Conservation (phyloP, 2,329 filamentous ascomycete species). For the Emergomyces africanus region DNA sequence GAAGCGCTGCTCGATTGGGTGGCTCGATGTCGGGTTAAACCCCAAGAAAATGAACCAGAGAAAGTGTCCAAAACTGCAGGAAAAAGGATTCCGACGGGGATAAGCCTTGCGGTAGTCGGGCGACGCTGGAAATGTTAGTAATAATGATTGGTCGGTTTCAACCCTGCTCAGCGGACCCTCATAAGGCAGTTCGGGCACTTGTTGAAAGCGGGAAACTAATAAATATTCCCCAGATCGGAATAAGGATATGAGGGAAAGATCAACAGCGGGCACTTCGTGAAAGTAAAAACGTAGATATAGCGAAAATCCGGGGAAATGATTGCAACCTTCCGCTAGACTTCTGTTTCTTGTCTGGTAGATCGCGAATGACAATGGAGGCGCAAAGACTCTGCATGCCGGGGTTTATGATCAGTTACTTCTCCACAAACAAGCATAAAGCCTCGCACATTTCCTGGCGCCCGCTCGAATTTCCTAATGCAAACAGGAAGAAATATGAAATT, state of each 20-base stretch:
- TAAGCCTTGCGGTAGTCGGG: constrained; percentile 1
- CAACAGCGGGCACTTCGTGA: background rate
- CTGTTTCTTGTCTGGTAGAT: background rate
- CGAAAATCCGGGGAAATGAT: background rate
- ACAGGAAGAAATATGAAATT: background rate
- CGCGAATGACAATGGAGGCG: background rate
- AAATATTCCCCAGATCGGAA: background rate
- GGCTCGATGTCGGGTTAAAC: constrained; percentile 6
- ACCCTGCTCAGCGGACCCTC: background rate
- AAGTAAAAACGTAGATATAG: background rate
- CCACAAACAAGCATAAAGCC: background rate
- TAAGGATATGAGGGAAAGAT: background rate
- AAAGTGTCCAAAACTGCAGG: background rate
- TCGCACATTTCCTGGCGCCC: background rate
- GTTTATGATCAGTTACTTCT: background rate
- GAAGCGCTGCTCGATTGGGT: constrained; percentile 8
- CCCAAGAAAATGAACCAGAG: constrained; percentile 3
- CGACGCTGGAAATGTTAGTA: constrained; percentile 4
- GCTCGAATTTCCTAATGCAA: background rate
- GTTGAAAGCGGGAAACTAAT: background rate
- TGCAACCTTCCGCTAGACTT: background rate
- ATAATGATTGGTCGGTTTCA: constrained; percentile 7
- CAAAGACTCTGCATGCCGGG: background rate
- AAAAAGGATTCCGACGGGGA: constrained; percentile 1
- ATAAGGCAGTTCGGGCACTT: background rate